Conservation (phyloP, 1,284 basidiomycete genomes). For the Ustilago crameri region DNA sequence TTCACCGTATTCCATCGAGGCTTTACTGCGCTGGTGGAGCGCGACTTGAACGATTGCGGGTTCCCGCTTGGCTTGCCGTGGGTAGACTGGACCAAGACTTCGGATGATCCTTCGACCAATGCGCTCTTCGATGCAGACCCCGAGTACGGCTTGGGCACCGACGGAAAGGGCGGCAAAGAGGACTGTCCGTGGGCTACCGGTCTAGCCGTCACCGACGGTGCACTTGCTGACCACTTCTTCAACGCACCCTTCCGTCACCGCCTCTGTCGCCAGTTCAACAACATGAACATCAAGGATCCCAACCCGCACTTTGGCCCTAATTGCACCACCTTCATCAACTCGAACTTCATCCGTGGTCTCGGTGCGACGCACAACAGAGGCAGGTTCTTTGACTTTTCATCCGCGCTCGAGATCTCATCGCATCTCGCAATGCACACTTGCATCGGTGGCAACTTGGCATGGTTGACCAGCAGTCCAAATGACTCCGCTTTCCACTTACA, state of each 20-base stretch:
- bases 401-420: conserved; percentile 29
- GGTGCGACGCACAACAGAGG: conserved; percentile 22
- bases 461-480: conserved; percentile 25
- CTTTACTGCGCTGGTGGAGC: conserved; percentile 21
- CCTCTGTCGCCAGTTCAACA: conserved; percentile 43
- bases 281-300: conserved; percentile 17
- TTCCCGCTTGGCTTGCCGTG: conserved; percentile 28
- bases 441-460: conserved; percentile 29
- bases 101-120: conserved; percentile 11
- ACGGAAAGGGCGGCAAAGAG: conserved; percentile 16
- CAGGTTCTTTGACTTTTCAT: conserved; percentile 31
- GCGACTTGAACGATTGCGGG: conserved; percentile 31
- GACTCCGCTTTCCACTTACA: conserved; percentile 20
- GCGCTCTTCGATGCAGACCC: conserved; percentile 18
- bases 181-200: conserved; percentile 23
- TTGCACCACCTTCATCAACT: conserved; percentile 32
- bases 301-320: conserved; percentile 26
- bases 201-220: conserved; percentile 24
- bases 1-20: conserved; percentile 37
- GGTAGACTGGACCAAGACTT: conserved; percentile 36
- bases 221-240: conserved; percentile 20
- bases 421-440: conserved; percentile 39
- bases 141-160: conserved; percentile 17
- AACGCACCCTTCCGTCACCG: conserved; percentile 35
- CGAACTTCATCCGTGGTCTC: conserved; percentile 18